These are phyloP conservation scores for Globisporangium splendens DNA, from an alignment of 352 stramenopile species.

Conservation along the genomic window DNA sequence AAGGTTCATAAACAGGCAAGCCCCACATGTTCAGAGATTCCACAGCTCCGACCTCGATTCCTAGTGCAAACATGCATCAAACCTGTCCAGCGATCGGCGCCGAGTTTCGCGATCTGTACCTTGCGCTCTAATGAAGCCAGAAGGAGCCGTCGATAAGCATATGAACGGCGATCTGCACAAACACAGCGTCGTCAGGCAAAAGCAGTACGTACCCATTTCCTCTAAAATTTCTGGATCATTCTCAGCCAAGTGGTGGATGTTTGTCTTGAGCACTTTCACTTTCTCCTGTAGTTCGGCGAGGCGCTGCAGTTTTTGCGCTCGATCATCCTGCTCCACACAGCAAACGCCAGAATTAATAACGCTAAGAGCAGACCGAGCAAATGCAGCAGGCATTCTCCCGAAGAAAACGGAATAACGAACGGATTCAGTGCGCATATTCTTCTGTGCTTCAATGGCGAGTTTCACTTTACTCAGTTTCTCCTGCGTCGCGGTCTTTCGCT, in stretches of 20 bases:
- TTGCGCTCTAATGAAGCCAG: conserved; percentile 29
- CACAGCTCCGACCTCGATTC: too few relatives aligned
- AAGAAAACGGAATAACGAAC: conserved; percentile 16
- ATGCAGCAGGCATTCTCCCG: too few relatives aligned
- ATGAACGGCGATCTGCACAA: too few relatives aligned
- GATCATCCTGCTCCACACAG: conserved; percentile 39
- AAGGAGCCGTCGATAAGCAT: too few relatives aligned
- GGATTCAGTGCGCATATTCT: conserved; percentile 49
- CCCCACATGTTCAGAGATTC: too few relatives aligned
- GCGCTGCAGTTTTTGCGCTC: conserved; percentile 51
- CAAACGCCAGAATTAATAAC: neutral
- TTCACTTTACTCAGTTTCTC: conserved; percentile 51
- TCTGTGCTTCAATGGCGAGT: conserved; percentile 45
- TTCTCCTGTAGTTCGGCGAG: conserved; percentile 46
- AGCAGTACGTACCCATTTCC: conserved; percentile 36
- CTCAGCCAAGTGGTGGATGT: conserved; percentile 64
- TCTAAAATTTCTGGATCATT: conserved; percentile 71
- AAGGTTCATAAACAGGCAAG: neutral
- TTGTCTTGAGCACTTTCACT: conserved; percentile 42
- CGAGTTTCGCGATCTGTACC: conserved; percentile 63
- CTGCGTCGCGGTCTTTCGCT: conserved; percentile 32
- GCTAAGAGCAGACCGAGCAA: neutral
- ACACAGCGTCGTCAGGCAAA: too few relatives aligned
- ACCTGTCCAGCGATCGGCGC: conserved; percentile 78
- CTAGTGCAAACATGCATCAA: too few relatives aligned